A percentile compares a stretch with the other conserved stretches of the same genome.
Evolutionary conservation across 306 rosid species (phyloP).

Genomic region (Inga oerstediana): DNA sequence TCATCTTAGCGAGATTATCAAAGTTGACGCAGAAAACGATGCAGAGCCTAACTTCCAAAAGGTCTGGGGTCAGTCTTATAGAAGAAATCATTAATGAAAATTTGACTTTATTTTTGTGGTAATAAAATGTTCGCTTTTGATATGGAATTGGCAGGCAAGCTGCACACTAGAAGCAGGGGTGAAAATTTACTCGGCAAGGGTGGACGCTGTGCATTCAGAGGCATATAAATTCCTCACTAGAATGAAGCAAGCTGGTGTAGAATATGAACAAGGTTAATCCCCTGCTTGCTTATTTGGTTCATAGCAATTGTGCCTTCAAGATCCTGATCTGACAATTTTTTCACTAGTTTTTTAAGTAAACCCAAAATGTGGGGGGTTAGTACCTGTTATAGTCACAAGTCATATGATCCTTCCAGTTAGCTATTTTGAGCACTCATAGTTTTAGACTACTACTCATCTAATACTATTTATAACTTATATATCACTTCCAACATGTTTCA

Average conservation of each 20-base stretch:
- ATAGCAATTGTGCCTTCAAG: not conserved
- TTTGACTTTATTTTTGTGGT: not conserved
- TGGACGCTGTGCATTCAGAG: slow-evolving; percentile 65
- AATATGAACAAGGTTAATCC: slow-evolving; percentile 49
- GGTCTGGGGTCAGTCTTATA: slow-evolving; percentile 35
- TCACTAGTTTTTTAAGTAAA: not conserved
- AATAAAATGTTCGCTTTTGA: not conserved
- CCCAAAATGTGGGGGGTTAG: not conserved
- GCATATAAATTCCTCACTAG: slow-evolving; percentile 66
- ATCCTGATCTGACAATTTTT: not conserved
- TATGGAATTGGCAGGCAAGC: slow-evolving; percentile 45
- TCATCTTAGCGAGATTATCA: slow-evolving; percentile 57
- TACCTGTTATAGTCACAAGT: not conserved
- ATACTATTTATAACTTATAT: no score
- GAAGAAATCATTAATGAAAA: not conserved
- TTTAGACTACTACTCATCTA: not conserved
- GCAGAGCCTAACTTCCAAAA: slow-evolving; percentile 62
- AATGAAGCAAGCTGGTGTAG: slow-evolving; percentile 59
- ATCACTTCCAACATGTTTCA: no score
- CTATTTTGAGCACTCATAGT: not conserved
- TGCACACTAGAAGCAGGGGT: slow-evolving; percentile 71
- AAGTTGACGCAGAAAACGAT: slow-evolving; percentile 50
- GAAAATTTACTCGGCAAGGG: slow-evolving; percentile 56
- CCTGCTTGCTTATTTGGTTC: not conserved
- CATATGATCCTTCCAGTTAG: not conserved